These are phyloP conservation scores for Daldinia sp. DNA, from an alignment of 2,329 filamentous ascomycete species.

Conservation along the genomic window DNA sequence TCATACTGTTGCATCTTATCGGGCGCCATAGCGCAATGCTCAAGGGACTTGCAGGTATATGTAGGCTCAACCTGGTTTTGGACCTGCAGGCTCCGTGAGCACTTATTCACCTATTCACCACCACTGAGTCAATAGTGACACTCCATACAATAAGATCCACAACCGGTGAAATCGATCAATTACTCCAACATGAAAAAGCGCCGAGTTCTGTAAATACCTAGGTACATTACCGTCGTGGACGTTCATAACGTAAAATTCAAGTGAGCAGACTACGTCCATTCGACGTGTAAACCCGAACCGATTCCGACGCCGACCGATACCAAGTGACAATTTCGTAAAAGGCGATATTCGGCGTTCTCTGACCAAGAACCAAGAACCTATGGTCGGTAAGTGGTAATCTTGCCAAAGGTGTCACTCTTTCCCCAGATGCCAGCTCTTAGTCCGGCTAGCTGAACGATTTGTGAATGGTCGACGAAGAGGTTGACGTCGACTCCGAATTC, in stretches of 20 bases:
- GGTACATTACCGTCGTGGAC: not conserved
- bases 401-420: slow-evolving; percentile 63
- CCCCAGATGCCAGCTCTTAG: slow-evolving; percentile 63
- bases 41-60: not conserved
- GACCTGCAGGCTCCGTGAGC: not conserved
- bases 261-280: not conserved
- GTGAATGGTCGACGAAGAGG: slow-evolving; percentile 64
- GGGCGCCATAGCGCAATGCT: not conserved
- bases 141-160: not conserved
- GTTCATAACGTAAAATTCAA: not conserved
- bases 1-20: not conserved
- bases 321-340: not conserved
- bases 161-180: not conserved
- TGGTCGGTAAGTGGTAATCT: slow-evolving; percentile 52
- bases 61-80: not conserved
- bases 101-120: too few species aligned
- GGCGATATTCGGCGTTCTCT: not conserved
- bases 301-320: not conserved
- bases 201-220: not conserved
- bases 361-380: not conserved
- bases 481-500: slow-evolving; percentile 66
- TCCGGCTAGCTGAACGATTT: slow-evolving; percentile 64
- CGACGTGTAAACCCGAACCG: not conserved
- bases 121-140: not conserved
- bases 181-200: not conserved